Evolutionary conservation across 2,329 filamentous ascomycete species (phyloP), one percentile per base, ranked within the genome.

Genomic region (Daldinia sp.): DNA sequence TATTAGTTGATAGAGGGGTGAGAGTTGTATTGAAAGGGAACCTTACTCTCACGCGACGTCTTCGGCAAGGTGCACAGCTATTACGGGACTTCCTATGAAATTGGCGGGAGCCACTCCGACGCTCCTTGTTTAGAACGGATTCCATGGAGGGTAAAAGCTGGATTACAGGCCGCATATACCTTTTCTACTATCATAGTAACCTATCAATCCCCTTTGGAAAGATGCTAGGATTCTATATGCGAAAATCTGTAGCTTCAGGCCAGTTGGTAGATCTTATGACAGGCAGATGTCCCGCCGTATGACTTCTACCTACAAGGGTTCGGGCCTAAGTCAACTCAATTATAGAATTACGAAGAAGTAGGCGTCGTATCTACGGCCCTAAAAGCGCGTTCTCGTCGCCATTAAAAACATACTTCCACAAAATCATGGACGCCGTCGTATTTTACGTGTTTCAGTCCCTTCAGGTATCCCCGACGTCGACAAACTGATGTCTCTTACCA

Each of bases 51-150:
- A 50, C 30, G 50, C 56, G 48, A 60, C 60, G 59, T 32, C 27
- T 27, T 6, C 45, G 56, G 52, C 34, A 61, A 32, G 49, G 35
- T 21, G 45, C 19, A 41, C 49, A 50, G 35, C 54, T 61, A 63
- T 70, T 69, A 48, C 66, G 66, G 25, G 68, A 67, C 50, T 67
- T 70, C 5, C 32, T 60, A 35, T 70, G 69, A 41, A 56, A 67
- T 17, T 53, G 57, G 19, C 65, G 65, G 27, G 63, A 67, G 32
- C 60, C 66, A 32, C 48, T 66, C 15, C 52, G 51, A 15, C 51
- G 59, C 39, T 63, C 50, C 10, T 34, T 53, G 13, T 23, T 53
- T 27, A 25, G 39, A n/a, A 13, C 6, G 8, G 21, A 15, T n/a
- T 45, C 39, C 39, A 45, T 45, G 3, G 21, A 27, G 13, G 10